Percentiles rank a stretch among this genome's conserved stretches.
These are phyloP conservation scores for Gynostemma pentaphyllum DNA, from an alignment of 306 rosid genomes.

Conservation along the genomic window DNA sequence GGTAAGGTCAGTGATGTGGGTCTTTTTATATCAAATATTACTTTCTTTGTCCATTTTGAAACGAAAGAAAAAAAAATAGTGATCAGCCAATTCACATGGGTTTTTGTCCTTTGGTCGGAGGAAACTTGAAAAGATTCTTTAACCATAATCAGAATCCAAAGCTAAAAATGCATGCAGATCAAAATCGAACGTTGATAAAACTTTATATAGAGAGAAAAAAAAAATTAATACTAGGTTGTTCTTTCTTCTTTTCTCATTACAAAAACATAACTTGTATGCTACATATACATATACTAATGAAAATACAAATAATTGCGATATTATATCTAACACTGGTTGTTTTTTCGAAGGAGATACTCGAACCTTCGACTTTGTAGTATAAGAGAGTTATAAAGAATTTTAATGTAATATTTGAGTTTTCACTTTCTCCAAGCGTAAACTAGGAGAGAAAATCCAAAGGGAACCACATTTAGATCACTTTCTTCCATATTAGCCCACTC, in stretches of 20 bases:
- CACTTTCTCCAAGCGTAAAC: constrained; percentile 85
- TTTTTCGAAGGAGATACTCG: too few species aligned
- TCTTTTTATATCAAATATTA: too few species aligned
- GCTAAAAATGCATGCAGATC: not conserved
- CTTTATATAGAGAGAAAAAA: not conserved
- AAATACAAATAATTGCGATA: too few species aligned
- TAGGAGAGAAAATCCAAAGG: constrained; percentile 47
- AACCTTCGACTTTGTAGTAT: too few species aligned
- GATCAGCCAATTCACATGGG: not conserved
- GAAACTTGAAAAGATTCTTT: too few species aligned
- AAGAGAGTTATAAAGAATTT: too few species aligned
- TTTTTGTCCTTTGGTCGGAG: not conserved
- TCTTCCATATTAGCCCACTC: constrained; percentile 87
- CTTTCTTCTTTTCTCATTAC: not conserved
- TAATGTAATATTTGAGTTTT: too few species aligned
- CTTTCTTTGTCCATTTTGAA: too few species aligned
- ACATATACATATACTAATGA: too few species aligned
- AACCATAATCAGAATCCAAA: not conserved
- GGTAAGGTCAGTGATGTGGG: too few species aligned
- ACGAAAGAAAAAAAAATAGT: not conserved
- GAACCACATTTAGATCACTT: constrained; percentile 28
- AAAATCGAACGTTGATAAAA: too few species aligned
- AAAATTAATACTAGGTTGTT: not conserved
- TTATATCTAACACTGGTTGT: not conserved
- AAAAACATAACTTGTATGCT: not conserved